A percentile compares a stretch with the other conserved stretches of the same genome.
Evolutionary conservation across 129 eudicot genomes (phyloP).

Genomic region (Artemisia annua): DNA sequence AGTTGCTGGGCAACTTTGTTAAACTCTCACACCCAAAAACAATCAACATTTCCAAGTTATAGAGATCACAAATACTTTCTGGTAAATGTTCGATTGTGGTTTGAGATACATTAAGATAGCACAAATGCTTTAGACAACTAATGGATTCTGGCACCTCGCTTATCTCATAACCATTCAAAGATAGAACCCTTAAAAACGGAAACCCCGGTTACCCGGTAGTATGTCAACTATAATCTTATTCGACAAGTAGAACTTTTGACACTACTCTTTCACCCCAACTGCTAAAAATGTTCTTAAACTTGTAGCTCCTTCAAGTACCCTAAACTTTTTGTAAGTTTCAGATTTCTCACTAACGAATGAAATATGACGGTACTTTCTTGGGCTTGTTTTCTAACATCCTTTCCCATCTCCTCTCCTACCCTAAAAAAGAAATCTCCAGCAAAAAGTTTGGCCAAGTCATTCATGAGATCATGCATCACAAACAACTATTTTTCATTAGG

Average conservation of each 20-base stretch:
- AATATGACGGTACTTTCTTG: too few relatives aligned
- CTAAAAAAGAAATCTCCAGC: too few relatives aligned
- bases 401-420: too few relatives aligned
- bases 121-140: neutral
- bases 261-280: neutral
- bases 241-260: neutral
- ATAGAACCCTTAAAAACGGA: neutral
- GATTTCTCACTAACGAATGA: too few relatives aligned
- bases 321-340: too few relatives aligned
- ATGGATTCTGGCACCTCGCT: neutral
- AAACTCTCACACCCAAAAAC: neutral
- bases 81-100: neutral
- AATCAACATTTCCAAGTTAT: neutral
- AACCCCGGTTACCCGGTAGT: neutral
- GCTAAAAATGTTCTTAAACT: conserved; percentile 7
- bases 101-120: neutral
- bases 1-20: neutral
- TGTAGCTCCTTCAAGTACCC: too few relatives aligned
- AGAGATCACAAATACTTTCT: neutral
- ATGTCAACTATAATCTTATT: conserved; percentile 7
- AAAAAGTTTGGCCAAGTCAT: too few relatives aligned
- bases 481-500: neutral
- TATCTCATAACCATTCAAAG: conserved; percentile 13
- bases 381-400: too few relatives aligned
- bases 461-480: neutral